Evolutionary conservation across 164 flowering plant genomes (phyloP).

Genomic region (Vitis riparia): DNA sequence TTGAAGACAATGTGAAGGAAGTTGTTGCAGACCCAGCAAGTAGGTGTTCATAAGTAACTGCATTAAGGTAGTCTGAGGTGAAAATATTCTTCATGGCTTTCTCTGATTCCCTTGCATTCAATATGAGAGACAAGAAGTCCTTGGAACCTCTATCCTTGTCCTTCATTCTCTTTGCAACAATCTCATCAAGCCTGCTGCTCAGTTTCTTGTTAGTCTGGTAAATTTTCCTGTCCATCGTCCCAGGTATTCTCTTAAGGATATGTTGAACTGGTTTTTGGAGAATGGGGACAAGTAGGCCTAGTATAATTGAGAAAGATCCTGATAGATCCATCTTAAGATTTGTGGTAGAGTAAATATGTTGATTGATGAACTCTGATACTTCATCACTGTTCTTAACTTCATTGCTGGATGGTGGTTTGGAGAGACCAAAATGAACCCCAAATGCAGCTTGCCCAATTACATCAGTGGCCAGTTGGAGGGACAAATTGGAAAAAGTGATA

Average conservation of each 20-base stretch:
- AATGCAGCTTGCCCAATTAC: slow-evolving; percentile 93
- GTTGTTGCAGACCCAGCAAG: slow-evolving; percentile 95
- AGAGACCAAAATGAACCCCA: slow-evolving; percentile 85
- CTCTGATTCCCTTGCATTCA: slow-evolving; percentile 67
- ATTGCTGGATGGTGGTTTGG: slow-evolving; percentile 32
- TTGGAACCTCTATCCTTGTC: slow-evolving; percentile 43
- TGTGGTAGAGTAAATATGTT: slow-evolving; percentile 89
- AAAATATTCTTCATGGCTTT: slow-evolving; percentile 47
- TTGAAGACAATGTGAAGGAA: slow-evolving; percentile 73
- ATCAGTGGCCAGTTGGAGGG: slow-evolving; percentile 82
- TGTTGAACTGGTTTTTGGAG: slow-evolving; percentile 83
- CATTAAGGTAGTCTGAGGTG: slow-evolving; percentile 75
- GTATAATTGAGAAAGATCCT: slow-evolving; percentile 75
- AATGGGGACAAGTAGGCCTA: slow-evolving; percentile 79
- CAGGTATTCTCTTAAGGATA: slow-evolving; percentile 70
- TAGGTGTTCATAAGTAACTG: slow-evolving; percentile 84
- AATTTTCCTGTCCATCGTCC: slow-evolving; percentile 77
- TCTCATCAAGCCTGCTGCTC: slow-evolving; percentile 55
- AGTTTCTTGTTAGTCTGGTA: slow-evolving; percentile 55
- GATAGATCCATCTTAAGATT: slow-evolving; percentile 90
- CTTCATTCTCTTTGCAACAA: slow-evolving; percentile 58
- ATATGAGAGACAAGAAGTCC: slow-evolving; percentile 74
- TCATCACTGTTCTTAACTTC: slow-evolving; percentile 19
- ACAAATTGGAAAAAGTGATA: slow-evolving; percentile 60
- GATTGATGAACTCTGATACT: slow-evolving; percentile 70